A percentile compares a stretch with the other conserved stretches of the same genome.
These are phyloP conservation scores for Termitomyces sp. DNA, from an alignment of 768 basidiomycete species.

Conservation along the genomic window DNA sequence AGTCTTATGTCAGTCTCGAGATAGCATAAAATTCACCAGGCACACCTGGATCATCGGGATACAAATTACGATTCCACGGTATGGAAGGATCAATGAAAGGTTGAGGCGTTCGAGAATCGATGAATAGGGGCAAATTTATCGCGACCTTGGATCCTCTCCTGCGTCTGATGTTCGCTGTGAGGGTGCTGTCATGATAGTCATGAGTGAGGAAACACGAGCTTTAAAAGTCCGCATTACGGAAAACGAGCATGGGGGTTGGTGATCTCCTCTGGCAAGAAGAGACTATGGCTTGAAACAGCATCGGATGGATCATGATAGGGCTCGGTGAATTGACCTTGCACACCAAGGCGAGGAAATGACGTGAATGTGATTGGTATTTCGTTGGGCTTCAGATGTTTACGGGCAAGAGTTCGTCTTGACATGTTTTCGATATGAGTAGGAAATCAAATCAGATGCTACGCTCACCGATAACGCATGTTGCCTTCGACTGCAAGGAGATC, in stretches of 20 bases:
- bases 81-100: slow-evolving; percentile 94
- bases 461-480: slow-evolving; percentile 91
- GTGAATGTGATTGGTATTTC: slow-evolving; percentile 93
- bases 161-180: slow-evolving; percentile 93
- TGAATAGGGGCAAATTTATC: slow-evolving; percentile 90
- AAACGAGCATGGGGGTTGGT: slow-evolving; percentile 98
- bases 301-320: slow-evolving; percentile 72
- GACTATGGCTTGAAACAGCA: slow-evolving; percentile 84
- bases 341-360: slow-evolving; percentile 91
- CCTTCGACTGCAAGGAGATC: slow-evolving; percentile 87
- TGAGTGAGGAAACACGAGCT: slow-evolving; percentile 6
- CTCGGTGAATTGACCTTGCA: slow-evolving; percentile 86
- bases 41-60: slow-evolving; percentile 80
- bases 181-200: slow-evolving; percentile 51
- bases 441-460: slow-evolving; percentile 3
- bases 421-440: not conserved
- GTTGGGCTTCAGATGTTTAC: slow-evolving; percentile 74
- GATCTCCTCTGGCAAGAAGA: slow-evolving; percentile 93
- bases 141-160: slow-evolving; percentile 91
- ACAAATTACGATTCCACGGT: slow-evolving; percentile 78
- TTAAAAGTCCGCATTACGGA: slow-evolving; percentile 49
- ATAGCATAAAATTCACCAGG: slow-evolving; percentile 6
- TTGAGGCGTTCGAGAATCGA: slow-evolving; percentile 80
- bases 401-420: slow-evolving; percentile 73
- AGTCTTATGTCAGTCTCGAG: slow-evolving; percentile 6